These are phyloP conservation scores for Fusarium illudens DNA, from an alignment of 2,329 filamentous ascomycete species.

Conservation along the genomic window DNA sequence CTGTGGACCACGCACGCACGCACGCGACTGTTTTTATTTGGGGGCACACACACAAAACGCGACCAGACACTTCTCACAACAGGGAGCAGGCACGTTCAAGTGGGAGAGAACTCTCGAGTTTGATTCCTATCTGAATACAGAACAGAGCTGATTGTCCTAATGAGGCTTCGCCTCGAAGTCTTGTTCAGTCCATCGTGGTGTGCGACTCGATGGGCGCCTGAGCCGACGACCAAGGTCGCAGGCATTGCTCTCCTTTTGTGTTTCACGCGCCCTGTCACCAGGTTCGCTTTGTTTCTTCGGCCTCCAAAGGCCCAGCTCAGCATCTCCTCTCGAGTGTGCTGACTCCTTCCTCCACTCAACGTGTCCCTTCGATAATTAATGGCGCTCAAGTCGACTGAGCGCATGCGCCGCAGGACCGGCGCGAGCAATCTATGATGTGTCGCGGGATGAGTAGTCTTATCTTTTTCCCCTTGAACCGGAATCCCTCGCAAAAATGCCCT, in stretches of 20 bases:
- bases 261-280: slow-evolving; percentile 8
- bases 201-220: neutral
- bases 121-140: slow-evolving; percentile 30
- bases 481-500: slow-evolving; percentile 44
- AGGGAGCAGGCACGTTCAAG: neutral
- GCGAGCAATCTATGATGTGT: slow-evolving; percentile 53
- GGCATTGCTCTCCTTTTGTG: slow-evolving; percentile 18
- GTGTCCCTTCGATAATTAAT: slow-evolving; percentile 45
- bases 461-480: slow-evolving; percentile 47
- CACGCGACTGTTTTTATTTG: neutral
- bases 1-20: neutral
- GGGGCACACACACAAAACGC: neutral
- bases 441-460: slow-evolving; percentile 51
- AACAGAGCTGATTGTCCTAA: slow-evolving; percentile 7
- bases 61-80: neutral
- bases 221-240: neutral
- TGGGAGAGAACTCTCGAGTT: slow-evolving; percentile 28
- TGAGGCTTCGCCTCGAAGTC: slow-evolving; percentile 9
- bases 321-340: slow-evolving; percentile 19
- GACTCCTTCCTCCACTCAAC: slow-evolving; percentile 32
- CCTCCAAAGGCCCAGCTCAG: slow-evolving; percentile 7
- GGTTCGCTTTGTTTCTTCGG: slow-evolving; percentile 12
- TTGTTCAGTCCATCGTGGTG: slow-evolving; percentile 4
- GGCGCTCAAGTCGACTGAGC: slow-evolving; percentile 38
- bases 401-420: slow-evolving; percentile 38